Conservation (phyloP, 768 basidiomycete genomes). For the Panellus pusillus region DNA sequence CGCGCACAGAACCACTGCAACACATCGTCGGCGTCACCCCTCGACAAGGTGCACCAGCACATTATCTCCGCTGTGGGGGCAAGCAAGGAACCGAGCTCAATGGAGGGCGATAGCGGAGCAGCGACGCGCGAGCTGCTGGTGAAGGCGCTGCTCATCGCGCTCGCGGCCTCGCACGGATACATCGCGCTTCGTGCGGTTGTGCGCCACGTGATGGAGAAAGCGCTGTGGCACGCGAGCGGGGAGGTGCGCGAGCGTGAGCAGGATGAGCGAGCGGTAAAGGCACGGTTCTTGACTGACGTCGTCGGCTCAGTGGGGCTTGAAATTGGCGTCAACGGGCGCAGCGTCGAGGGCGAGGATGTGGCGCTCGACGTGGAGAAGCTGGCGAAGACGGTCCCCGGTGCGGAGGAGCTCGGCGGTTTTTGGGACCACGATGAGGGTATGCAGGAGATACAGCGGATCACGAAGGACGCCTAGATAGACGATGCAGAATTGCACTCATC, state of each 20-base stretch:
- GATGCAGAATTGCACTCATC: no score
- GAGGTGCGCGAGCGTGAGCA: slow-evolving; percentile 62
- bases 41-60: slow-evolving; percentile 31
- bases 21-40: slow-evolving; percentile 13
- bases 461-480: slow-evolving; percentile 52
- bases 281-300: slow-evolving; percentile 35
- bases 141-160: slow-evolving; percentile 69
- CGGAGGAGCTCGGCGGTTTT: slow-evolving; percentile 42
- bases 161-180: slow-evolving; percentile 87
- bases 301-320: slow-evolving; percentile 24
- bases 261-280: slow-evolving; percentile 50
- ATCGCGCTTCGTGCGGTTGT: slow-evolving; percentile 62
- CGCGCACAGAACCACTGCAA: slow-evolving; percentile 23
- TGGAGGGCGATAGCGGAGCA: slow-evolving; percentile 23
- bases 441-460: slow-evolving; percentile 66
- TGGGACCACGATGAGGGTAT: slow-evolving; percentile 76
- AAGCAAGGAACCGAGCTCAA: neutral
- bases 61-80: slow-evolving; percentile 26
- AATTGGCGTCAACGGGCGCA: slow-evolving; percentile 22
- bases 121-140: slow-evolving; percentile 54
- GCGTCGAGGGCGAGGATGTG: slow-evolving; percentile 24
- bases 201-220: slow-evolving; percentile 67
- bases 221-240: slow-evolving; percentile 73
- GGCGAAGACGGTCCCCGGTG: slow-evolving; percentile 10
- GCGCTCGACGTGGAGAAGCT: slow-evolving; percentile 17